phyloP scores from a whole-genome alignment of 345 rosid genomes.

The Ricinus communis region DNA sequence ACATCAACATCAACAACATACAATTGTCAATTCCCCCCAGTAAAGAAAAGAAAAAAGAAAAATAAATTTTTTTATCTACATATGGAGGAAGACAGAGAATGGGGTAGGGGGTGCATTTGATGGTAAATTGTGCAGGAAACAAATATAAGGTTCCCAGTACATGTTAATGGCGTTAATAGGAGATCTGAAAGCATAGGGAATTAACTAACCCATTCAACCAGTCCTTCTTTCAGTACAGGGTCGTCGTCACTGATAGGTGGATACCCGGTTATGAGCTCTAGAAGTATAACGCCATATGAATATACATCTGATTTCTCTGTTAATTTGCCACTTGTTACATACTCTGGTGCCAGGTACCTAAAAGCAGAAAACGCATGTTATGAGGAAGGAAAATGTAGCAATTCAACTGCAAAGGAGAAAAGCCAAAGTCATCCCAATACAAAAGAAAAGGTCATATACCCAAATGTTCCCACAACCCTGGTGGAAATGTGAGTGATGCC shows the following conservation, averaged over 20 bases:
- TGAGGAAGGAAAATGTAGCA: background rate
- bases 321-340: constrained; percentile 24
- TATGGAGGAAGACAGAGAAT: too few relatives aligned
- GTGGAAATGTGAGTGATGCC: constrained; percentile 20
- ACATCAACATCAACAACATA: background rate
- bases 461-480: constrained; percentile 29
- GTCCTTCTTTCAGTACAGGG: background rate
- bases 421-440: too few relatives aligned
- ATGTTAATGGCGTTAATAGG: background rate
- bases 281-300: constrained; percentile 19
- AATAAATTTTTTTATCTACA: too few relatives aligned
- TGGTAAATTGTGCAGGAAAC: background rate
- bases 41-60: too few relatives aligned
- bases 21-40: too few relatives aligned
- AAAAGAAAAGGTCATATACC: too few relatives aligned
- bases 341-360: constrained; percentile 27
- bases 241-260: constrained; percentile 13
- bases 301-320: constrained; percentile 23
- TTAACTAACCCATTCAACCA: constrained; percentile 22
- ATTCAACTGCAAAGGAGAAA: too few relatives aligned
- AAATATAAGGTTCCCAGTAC: too few relatives aligned
- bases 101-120: too few relatives aligned
- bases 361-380: background rate
- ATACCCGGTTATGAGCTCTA: constrained; percentile 30
- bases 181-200: background rate